phyloP scores from a whole-genome alignment of 164 flowering plant genomes.

The Chimonanthus salicifolius region DNA sequence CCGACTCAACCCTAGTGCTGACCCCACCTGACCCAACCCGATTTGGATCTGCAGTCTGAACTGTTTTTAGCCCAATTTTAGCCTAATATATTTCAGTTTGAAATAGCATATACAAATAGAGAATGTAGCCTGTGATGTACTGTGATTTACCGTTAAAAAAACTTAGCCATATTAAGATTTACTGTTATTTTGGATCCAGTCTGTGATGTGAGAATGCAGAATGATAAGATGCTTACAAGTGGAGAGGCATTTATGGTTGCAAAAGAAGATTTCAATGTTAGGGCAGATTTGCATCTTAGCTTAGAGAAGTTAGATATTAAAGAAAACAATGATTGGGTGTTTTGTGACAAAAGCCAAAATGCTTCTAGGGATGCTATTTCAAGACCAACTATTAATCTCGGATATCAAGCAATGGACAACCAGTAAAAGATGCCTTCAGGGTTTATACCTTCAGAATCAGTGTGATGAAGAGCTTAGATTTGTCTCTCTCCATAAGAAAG shows the following conservation, averaged over 20 bases:
- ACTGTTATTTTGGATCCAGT: background rate
- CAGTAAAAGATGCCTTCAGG: slow-evolving; percentile 22
- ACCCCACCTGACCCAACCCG: too few species aligned
- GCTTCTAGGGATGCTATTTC: slow-evolving; percentile 14
- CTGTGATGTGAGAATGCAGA: background rate
- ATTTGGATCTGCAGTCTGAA: too few species aligned
- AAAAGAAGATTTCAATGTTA: slow-evolving; percentile 20
- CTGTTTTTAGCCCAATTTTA: too few species aligned
- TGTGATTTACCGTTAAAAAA: too few species aligned
- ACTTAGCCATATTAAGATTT: too few species aligned
- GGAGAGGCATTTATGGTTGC: slow-evolving; percentile 18
- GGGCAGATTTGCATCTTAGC: slow-evolving; percentile 20
- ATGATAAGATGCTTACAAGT: slow-evolving; percentile 25
- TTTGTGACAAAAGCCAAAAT: slow-evolving; percentile 18
- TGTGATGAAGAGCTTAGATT: slow-evolving; percentile 16
- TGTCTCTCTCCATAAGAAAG: slow-evolving; percentile 48
- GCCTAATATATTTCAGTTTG: too few species aligned
- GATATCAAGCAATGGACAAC: slow-evolving; percentile 20
- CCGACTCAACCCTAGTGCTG: too few species aligned
- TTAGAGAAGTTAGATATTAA: slow-evolving; percentile 17
- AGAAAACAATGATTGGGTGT: slow-evolving; percentile 17
- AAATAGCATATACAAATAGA: too few species aligned
- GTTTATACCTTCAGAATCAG: slow-evolving; percentile 22
- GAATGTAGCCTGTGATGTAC: too few species aligned
- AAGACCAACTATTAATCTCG: slow-evolving; percentile 21